Conservation (phyloP, 371 early-diverging fungal genomes). For the Sporodiniella umbellata region DNA sequence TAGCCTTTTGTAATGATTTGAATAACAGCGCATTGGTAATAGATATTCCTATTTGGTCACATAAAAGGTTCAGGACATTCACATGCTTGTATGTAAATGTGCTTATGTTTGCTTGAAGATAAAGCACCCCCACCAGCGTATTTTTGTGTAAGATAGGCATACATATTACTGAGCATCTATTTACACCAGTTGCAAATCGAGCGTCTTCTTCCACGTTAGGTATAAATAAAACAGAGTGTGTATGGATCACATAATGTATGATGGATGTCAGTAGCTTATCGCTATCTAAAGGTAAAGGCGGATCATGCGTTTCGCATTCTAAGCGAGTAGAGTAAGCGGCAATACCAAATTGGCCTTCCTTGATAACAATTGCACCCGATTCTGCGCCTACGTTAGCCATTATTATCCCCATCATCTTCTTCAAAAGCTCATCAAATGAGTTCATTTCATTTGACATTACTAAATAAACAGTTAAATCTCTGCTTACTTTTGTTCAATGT, state of each 20-base stretch:
- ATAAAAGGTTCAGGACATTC: constrained; percentile 51
- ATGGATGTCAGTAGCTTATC: constrained; percentile 32
- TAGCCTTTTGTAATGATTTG: constrained; percentile 43
- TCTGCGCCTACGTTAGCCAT: constrained; percentile 46
- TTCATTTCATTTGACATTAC: constrained; percentile 49
- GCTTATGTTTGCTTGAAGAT: constrained; percentile 52
- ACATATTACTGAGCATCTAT: constrained; percentile 47
- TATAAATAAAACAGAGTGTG: constrained; percentile 34
- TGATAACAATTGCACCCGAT: constrained; percentile 42
- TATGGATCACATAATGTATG: constrained; percentile 43
- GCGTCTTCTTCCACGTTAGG: constrained; percentile 38
- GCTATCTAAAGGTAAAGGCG: constrained; percentile 38
- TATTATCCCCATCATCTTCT: constrained; percentile 46
- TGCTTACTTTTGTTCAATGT: not conserved
- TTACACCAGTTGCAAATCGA: constrained; percentile 33
- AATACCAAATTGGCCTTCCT: constrained; percentile 40
- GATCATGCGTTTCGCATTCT: constrained; percentile 34
- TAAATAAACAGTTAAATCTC: not conserved
- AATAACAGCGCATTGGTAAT: constrained; percentile 58
- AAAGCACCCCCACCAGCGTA: constrained; percentile 51
- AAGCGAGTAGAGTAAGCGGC: constrained; percentile 35
- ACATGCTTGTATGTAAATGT: constrained; percentile 53
- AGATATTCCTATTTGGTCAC: constrained; percentile 62
- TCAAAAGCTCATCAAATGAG: constrained; percentile 42
- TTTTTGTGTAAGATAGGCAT: constrained; percentile 56